Evolutionary conservation across 371 early-diverging fungal genomes (phyloP).

Genomic region (Vairimorpha ceranae): DNA sequence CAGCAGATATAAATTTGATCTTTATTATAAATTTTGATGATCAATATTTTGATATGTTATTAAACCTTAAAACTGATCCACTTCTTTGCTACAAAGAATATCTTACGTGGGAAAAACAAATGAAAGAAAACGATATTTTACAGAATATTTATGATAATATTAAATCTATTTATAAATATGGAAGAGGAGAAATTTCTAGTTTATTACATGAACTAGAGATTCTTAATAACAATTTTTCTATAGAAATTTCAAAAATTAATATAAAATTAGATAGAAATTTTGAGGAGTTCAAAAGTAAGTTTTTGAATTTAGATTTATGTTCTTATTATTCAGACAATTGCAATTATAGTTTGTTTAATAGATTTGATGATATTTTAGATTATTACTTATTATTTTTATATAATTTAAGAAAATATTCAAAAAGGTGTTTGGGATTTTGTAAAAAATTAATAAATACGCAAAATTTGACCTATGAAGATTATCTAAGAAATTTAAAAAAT

Average conservation of each 20-base stretch:
- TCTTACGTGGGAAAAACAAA: constrained; percentile 4
- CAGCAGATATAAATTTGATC: not conserved
- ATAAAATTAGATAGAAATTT: constrained; percentile 33
- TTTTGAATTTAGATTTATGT: constrained; percentile 13
- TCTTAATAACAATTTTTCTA: constrained; percentile 5
- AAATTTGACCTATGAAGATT: not conserved
- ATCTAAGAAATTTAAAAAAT: not conserved
- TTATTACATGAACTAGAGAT: constrained; percentile 16
- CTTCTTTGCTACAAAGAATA: constrained; percentile 8
- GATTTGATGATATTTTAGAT: constrained; percentile 36
- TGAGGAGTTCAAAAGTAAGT: constrained; percentile 7
- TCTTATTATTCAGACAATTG: constrained; percentile 28
- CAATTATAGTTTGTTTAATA: not conserved
- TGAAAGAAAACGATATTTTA: constrained; percentile 24
- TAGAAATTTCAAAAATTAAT: constrained; percentile 18
- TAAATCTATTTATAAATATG: constrained; percentile 44
- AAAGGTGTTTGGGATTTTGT: not conserved
- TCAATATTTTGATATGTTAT: constrained; percentile 12
- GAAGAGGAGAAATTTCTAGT: constrained; percentile 16
- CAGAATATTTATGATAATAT: constrained; percentile 6
- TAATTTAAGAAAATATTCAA: not conserved
- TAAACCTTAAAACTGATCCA: constrained; percentile 29
- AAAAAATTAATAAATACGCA: not conserved
- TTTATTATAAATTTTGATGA: not conserved
- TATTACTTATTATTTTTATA: constrained; percentile 22